Evolutionary conservation across 495 filamentous ascomycete species (phyloP), one percentile per base, ranked within the genome.

Genomic region (Annulohypoxylon nitens): DNA sequence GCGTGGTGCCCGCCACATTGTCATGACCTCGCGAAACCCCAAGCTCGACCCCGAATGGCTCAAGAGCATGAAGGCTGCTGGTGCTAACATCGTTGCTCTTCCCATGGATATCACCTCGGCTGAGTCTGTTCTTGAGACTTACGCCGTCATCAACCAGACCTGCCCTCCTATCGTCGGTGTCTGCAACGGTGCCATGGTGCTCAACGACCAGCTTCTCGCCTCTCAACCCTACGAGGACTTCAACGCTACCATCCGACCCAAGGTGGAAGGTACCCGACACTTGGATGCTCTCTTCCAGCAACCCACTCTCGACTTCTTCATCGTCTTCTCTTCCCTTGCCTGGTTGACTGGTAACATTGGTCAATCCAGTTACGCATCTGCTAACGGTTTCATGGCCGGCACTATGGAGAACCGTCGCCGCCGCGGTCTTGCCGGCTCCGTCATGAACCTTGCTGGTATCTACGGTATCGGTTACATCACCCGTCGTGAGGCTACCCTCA

Each of bases 291-390:
- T 83, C 0, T 86, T 86, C 75, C 61, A 72, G 2, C 36, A 74
- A 0, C 37, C 73, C 1, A 14, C 41, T 23, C 79, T 89, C 0
- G 87, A 89, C 69, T 90, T 89, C 78, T 89, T 89, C 76, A 76
- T 88, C 26, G 75, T 81, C 12, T 81, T 87, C 26, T 87, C 86
- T 10, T 89, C 88, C 4, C 58, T 88, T 0, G 70, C 80, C 1
- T 80, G 78, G 18, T 67, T 86, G 3, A 57, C 82, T 47, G 87
- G 88, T 2, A 82, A 83, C 66, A 59, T 64, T 4, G 81, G 81
- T 0, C 88, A 90, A 66, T 71, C 80, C 30, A 83, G 79, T 26
- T 89, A 89, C 68, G 78, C 79, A 4, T 83, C 85, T 1, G 83
- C 82, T 7, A 88, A 87, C 67, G 80, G 81, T n/a, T 89, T 82